Evolutionary conservation across 2,329 filamentous ascomycete genomes (phyloP), one percentile per base, ranked within the genome.

Genomic region (Fusarium ramigenum): DNA sequence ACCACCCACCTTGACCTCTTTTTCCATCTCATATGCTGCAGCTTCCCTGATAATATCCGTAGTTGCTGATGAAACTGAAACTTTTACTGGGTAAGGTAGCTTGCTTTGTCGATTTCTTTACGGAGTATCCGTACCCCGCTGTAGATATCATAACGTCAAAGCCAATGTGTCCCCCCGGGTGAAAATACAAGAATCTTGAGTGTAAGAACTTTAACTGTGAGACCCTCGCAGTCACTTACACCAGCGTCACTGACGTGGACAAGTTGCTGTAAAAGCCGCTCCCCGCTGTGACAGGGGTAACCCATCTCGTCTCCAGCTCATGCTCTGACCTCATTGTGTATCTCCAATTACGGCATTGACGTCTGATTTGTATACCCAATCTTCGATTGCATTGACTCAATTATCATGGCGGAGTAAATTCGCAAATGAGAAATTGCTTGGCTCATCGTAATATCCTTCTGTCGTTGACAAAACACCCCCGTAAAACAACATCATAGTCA

Each of bases 271-370:
- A 58, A 69, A 62, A 63, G 37, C 53, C 60, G 42, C 54, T 61
- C 70, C 39, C 57, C 53, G 43, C 36, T 23, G 34, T 58, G 58
- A 53, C 73, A 70, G 50, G 71, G 71, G 67, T 68, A 34, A 56
- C 28, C 37, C 18, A 42, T 49, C 62, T 66, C 47, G 52, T 58
- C 56, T 64, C 63, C 39, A 54, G 47, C 44, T 64, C 58, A 63
- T 75, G 68, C 42, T 63, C 64, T 76, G 72, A 63, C 65, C 71
- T 73, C 71, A 73, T 74, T 68, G 59, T 74, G 65, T 73, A 71
- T 52, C 53, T 58, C 49, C 44, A 49, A 47, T 36, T 44, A 53
- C 65, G 44, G 57, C 58, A 74, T 67, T 70, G 58, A 64, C 32
- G 28, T 67, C 50, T 50, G 57, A 36, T 28, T 44, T 32, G 39